These are phyloP conservation scores for Coprinellus aureogranulatus DNA, from an alignment of 768 basidiomycete species.

Conservation along the genomic window DNA sequence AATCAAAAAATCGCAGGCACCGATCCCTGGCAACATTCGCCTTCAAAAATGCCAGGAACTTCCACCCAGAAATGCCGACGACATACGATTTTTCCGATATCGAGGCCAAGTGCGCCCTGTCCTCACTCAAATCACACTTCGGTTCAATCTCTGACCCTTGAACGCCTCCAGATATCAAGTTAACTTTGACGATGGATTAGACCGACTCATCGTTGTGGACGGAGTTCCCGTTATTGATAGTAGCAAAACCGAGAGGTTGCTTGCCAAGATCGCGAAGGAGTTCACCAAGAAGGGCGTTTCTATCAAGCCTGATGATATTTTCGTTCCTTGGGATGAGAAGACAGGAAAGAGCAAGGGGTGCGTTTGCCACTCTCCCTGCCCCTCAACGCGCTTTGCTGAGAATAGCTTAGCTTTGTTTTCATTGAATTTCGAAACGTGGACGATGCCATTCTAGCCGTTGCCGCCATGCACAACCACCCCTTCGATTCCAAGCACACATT, in stretches of 20 bases:
- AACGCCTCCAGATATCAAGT: conserved; percentile 68
- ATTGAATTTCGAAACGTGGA: conserved; percentile 71
- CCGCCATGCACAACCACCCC: conserved; percentile 68
- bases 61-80: conserved; percentile 49
- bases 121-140: neutral
- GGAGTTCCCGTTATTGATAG: conserved; percentile 89
- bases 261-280: conserved; percentile 79
- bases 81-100: conserved; percentile 88
- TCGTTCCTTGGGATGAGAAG: conserved; percentile 83
- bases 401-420: conserved; percentile 68
- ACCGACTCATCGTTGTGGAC: conserved; percentile 90
- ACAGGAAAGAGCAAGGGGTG: conserved; percentile 92
- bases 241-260: conserved; percentile 76
- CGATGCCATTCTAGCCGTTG: conserved; percentile 67
- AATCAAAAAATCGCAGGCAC: conserved; percentile 2
- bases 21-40: conserved; percentile 5
- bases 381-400: neutral
- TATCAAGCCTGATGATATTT: conserved; percentile 74
- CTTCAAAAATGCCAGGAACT: conserved; percentile 46
- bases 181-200: conserved; percentile 80
- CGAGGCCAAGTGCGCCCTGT: conserved; percentile 68
- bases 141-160: conserved; percentile 2
- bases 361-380: conserved; percentile 18
- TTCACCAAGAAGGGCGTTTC: conserved; percentile 79
- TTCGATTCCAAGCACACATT: conserved; percentile 90